Evolutionary conservation across 768 basidiomycete genomes (phyloP).

Genomic region (Leucogyrophana mollusca): DNA sequence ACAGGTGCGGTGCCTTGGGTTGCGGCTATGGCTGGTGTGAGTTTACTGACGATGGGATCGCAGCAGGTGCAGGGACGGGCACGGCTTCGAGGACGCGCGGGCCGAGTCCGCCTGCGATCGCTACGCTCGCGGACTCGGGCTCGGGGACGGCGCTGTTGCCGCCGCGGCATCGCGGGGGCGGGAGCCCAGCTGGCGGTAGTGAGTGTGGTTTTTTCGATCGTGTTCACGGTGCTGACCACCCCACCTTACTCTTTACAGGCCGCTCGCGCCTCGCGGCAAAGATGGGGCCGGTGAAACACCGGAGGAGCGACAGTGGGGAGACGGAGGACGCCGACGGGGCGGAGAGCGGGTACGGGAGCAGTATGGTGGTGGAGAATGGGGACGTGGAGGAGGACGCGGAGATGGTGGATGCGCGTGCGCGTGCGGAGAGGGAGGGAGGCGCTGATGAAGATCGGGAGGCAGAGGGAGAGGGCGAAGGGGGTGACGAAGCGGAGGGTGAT

Average conservation of each 20-base stretch:
- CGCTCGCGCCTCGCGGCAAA: not conserved
- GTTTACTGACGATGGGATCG: too few relatives aligned
- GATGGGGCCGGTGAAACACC: slow-evolving; percentile 6
- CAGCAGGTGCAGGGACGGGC: slow-evolving; percentile 25
- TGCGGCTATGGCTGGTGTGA: too few relatives aligned
- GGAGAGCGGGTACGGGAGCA: slow-evolving; percentile 13
- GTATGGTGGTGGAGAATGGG: not conserved
- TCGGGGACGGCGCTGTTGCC: slow-evolving; percentile 5
- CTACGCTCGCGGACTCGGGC: slow-evolving; percentile 23
- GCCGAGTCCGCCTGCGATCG: slow-evolving; percentile 31
- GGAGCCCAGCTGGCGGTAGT: slow-evolving; percentile 20
- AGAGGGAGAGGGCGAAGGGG: slow-evolving; percentile 25
- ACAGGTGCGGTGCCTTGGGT: too few relatives aligned
- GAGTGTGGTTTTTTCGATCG: slow-evolving; percentile 19
- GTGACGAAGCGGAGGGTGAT: slow-evolving; percentile 34
- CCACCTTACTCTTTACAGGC: slow-evolving; percentile 22
- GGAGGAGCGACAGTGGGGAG: too few relatives aligned
- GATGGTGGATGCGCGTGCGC: slow-evolving; percentile 18
- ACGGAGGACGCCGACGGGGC: slow-evolving; percentile 1
- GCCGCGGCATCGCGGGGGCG: slow-evolving; percentile 22
- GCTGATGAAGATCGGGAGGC: slow-evolving; percentile 32
- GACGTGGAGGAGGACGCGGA: slow-evolving; percentile 23
- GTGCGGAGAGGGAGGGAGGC: too few relatives aligned
- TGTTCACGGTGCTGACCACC: slow-evolving; percentile 14
- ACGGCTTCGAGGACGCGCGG: slow-evolving; percentile 10